Conservation (phyloP, 2,329 filamentous ascomycete genomes). For the Diplocarpon mali region DNA sequence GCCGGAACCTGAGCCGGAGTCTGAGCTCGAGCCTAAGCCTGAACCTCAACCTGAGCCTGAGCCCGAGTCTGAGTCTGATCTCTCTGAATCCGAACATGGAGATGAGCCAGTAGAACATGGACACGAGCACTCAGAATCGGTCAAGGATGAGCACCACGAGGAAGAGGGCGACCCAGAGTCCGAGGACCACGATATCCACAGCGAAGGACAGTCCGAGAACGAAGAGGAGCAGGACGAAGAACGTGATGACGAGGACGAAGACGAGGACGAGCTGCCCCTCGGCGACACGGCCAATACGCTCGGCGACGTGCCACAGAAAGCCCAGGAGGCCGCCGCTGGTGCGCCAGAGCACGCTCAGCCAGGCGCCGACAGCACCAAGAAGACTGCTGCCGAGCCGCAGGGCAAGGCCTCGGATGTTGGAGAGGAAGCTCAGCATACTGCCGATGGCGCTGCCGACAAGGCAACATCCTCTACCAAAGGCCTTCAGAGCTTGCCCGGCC, state of each 20-base stretch:
- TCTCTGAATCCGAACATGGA: constrained; percentile 7
- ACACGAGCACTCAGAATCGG: neutral
- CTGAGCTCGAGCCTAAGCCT: constrained; percentile 8
- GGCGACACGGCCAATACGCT: neutral
- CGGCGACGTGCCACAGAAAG: neutral
- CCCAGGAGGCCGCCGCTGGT: constrained; percentile 1
- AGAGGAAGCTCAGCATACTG: constrained; percentile 1
- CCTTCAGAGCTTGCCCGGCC: constrained; percentile 3
- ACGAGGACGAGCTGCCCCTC: constrained; percentile 2
- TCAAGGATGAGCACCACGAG: neutral
- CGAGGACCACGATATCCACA: constrained; percentile 2
- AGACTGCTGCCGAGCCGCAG: constrained; percentile 1
- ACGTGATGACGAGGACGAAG: constrained; percentile 7
- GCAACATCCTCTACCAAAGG: constrained; percentile 1
- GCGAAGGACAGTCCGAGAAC: constrained; percentile 5
- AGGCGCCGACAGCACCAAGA: neutral
- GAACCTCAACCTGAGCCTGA: constrained; percentile 12
- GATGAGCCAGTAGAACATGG: constrained; percentile 7
- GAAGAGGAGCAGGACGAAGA: constrained; percentile 5
- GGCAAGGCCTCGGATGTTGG: constrained; percentile 3
- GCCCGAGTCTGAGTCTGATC: constrained; percentile 12
- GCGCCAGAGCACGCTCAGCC: constrained; percentile 1
- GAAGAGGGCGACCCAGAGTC: constrained; percentile 2
- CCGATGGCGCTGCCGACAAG: constrained; percentile 5
- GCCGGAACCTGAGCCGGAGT: neutral